These are phyloP conservation scores for Fusarium sp. DNA, from an alignment of 2,329 filamentous ascomycete genomes.

Conservation along the genomic window DNA sequence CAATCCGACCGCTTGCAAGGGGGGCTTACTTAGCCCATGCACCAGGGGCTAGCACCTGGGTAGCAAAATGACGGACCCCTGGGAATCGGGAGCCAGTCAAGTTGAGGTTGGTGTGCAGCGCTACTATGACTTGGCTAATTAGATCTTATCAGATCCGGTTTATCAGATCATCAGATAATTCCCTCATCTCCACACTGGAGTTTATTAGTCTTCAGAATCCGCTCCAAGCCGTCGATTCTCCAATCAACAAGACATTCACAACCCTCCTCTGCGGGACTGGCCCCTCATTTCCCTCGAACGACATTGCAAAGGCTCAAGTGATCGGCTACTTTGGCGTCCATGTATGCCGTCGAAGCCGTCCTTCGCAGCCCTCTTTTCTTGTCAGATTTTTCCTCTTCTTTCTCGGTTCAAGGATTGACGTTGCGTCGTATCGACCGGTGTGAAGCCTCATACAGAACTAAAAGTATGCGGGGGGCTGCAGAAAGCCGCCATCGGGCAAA, in stretches of 20 bases:
- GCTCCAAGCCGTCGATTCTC: conserved; percentile 18
- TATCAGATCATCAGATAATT: conserved; percentile 70
- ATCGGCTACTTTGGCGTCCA: conserved; percentile 37
- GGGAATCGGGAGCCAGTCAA: conserved; percentile 42
- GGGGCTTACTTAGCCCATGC: neutral
- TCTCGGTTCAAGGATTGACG: conserved; percentile 22
- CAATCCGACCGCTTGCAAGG: conserved; percentile 13
- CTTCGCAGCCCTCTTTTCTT: conserved; percentile 16
- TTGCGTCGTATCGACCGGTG: conserved; percentile 21
- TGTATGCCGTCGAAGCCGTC: conserved; percentile 28
- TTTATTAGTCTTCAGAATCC: conserved; percentile 17
- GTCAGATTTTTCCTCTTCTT: conserved; percentile 25
- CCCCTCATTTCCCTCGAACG: conserved; percentile 32
- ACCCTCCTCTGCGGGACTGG: conserved; percentile 24
- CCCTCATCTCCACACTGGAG: conserved; percentile 54
- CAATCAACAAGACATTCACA: conserved; percentile 28
- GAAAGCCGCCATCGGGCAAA: conserved; percentile 42
- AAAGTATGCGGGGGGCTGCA: conserved; percentile 13
- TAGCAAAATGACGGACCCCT: conserved; percentile 21
- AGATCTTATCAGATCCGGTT: conserved; percentile 60
- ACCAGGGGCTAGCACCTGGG: conserved; percentile 20
- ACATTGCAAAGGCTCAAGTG: conserved; percentile 21
- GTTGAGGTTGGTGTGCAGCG: conserved; percentile 36
- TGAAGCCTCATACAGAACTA: conserved; percentile 3
- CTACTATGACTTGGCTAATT: conserved; percentile 42